Percentiles rank a stretch among this genome's conserved stretches.
Evolutionary conservation across 805 yeast genomes (phyloP).

Genomic region (Kazachstania taianensis): DNA sequence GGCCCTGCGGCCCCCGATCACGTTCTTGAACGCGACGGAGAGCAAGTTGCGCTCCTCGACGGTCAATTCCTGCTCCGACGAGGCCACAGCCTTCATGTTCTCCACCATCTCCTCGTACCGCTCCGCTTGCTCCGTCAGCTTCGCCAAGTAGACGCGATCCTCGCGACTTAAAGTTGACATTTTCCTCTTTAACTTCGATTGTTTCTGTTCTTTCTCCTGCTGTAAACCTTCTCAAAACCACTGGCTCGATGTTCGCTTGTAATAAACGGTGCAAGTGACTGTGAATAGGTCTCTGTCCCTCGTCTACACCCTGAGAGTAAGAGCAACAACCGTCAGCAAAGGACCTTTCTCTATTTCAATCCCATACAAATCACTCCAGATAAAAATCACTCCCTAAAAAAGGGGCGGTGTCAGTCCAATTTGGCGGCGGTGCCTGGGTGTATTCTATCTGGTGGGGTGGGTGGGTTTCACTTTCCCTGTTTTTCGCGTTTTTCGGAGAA

Average conservation of each 20-base stretch:
- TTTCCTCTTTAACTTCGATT: slow-evolving; percentile 9
- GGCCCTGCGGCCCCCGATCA: slow-evolving; percentile 98
- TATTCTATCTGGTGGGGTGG: neutral
- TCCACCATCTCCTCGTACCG: slow-evolving; percentile 99
- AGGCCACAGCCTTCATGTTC: slow-evolving; percentile 95
- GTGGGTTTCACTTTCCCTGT: neutral
- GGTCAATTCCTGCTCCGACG: slow-evolving; percentile 87
- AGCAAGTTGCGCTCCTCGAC: slow-evolving; percentile 96
- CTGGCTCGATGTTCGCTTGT: too few relatives aligned
- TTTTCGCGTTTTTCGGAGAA: neutral
- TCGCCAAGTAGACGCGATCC: slow-evolving; percentile 96
- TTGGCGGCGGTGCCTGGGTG: too few relatives aligned
- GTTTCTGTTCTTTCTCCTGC: neutral
- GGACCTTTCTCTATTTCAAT: too few relatives aligned
- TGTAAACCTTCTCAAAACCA: too few relatives aligned
- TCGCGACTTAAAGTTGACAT: slow-evolving; percentile 89
- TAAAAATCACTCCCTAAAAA: too few relatives aligned
- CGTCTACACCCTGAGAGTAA: too few relatives aligned
- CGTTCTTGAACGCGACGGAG: slow-evolving; percentile 96
- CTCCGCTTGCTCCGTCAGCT: slow-evolving; percentile 98
- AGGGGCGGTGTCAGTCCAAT: too few relatives aligned
- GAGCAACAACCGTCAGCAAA: too few relatives aligned
- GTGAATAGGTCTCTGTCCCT: too few relatives aligned
- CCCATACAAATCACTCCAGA: too few relatives aligned
- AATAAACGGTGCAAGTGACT: too few relatives aligned